Percentiles rank a stretch among this genome's conserved stretches.
These are phyloP conservation scores for Acer saccharum DNA, from an alignment of 345 rosid species.

Conservation along the genomic window DNA sequence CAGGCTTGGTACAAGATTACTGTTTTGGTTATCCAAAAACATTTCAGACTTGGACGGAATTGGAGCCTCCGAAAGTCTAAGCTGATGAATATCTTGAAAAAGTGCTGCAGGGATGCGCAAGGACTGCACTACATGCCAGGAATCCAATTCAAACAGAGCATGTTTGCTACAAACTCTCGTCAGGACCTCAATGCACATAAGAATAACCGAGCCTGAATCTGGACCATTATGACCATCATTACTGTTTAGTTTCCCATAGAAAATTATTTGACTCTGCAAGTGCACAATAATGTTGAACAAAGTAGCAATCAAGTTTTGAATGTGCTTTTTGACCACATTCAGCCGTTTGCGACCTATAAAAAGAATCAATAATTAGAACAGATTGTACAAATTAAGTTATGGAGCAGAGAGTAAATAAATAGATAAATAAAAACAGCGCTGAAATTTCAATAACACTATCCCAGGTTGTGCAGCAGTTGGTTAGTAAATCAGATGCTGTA, in stretches of 20 bases:
- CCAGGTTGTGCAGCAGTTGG: neutral
- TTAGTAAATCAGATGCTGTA: neutral
- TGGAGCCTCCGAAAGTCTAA: slow-evolving; percentile 32
- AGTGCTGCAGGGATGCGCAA: slow-evolving; percentile 68
- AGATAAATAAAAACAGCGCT: neutral
- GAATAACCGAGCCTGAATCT: slow-evolving; percentile 87
- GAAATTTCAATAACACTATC: neutral
- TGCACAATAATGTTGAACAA: slow-evolving; percentile 76
- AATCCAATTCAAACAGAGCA: slow-evolving; percentile 63
- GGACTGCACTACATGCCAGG: slow-evolving; percentile 76
- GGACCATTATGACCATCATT: slow-evolving; percentile 40
- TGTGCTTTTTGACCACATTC: slow-evolving; percentile 60
- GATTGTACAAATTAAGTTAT: slow-evolving; percentile 1
- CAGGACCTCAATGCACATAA: slow-evolving; percentile 87
- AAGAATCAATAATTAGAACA: slow-evolving; percentile 33
- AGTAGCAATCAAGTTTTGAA: slow-evolving; percentile 67
- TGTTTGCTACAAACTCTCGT: slow-evolving; percentile 76
- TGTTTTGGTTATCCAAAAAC: slow-evolving; percentile 27
- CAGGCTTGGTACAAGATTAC: slow-evolving; percentile 26
- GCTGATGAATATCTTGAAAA: slow-evolving; percentile 54
- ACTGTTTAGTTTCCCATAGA: slow-evolving; percentile 34
- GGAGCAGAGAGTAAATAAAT: neutral
- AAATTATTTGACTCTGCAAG: slow-evolving; percentile 71
- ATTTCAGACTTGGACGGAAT: slow-evolving; percentile 23
- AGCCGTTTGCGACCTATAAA: slow-evolving; percentile 65